phyloP scores from a whole-genome alignment of 495 filamentous ascomycete genomes.

The Aspergillus panamensis region DNA sequence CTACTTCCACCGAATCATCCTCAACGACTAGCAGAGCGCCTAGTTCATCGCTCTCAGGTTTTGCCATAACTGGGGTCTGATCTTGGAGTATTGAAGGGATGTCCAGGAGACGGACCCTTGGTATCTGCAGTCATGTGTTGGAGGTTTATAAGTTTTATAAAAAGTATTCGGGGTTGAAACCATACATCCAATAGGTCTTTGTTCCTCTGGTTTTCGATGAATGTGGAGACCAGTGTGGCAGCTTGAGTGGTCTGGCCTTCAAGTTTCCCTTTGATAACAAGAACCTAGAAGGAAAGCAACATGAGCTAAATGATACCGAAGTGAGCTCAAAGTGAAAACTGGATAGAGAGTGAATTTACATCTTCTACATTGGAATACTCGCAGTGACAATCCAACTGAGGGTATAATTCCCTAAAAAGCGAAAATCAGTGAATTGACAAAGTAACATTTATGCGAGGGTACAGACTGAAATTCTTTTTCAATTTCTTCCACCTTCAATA shows the following conservation, averaged over 20 bases:
- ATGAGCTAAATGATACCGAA: no score
- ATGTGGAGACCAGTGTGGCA: conserved; percentile 12
- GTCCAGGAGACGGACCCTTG: conserved; percentile 18
- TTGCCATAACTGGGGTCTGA: neutral
- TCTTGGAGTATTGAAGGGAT: conserved; percentile 13
- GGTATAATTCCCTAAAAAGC: conserved; percentile 6
- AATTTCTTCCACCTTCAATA: conserved; percentile 22
- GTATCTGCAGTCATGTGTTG: conserved; percentile 14
- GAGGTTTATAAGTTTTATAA: neutral
- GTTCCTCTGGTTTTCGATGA: conserved; percentile 23
- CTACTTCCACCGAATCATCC: conserved; percentile 10
- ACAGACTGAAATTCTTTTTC: conserved; percentile 16
- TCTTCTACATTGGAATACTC: conserved; percentile 20
- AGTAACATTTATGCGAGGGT: neutral
- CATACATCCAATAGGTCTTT: conserved; percentile 31
- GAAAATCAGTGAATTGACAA: neutral
- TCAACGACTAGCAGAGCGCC: conserved; percentile 17
- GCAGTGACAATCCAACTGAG: conserved; percentile 7
- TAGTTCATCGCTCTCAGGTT: neutral
- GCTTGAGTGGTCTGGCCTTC: conserved; percentile 3
- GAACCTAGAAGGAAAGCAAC: conserved; percentile 8
- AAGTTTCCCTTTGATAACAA: conserved; percentile 19
- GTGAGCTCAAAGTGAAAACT: no score
- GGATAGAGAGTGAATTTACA: conserved; percentile 7
- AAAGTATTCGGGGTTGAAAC: neutral